These are phyloP conservation scores for Thermochaetoides dissita DNA, from an alignment of 2,329 filamentous ascomycete species.

Conservation along the genomic window DNA sequence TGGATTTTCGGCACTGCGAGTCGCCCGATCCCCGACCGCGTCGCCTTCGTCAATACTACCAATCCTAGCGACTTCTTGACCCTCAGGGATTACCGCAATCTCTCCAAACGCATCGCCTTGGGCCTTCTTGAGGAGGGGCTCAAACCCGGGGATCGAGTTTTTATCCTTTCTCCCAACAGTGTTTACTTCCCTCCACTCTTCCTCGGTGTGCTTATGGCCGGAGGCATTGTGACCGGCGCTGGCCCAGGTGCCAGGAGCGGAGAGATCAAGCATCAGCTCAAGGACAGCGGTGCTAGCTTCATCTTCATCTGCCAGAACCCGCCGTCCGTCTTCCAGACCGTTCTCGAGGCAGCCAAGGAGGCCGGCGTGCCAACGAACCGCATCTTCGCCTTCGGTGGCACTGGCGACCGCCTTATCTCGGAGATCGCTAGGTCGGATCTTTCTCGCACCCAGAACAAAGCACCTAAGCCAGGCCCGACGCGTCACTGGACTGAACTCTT, in stretches of 20 bases:
- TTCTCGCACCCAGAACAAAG: neutral
- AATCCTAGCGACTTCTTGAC: conserved; percentile 54
- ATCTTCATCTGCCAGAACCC: conserved; percentile 48
- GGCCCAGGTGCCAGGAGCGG: conserved; percentile 39
- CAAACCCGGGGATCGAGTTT: conserved; percentile 52
- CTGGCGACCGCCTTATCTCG: conserved; percentile 20
- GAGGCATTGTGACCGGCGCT: conserved; percentile 59
- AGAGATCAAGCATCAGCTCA: conserved; percentile 63
- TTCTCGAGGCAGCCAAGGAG: conserved; percentile 49
- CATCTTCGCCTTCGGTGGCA: conserved; percentile 52
- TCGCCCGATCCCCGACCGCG: conserved; percentile 27
- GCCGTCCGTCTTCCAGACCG: conserved; percentile 35
- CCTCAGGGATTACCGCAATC: conserved; percentile 48
- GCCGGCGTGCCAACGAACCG: conserved; percentile 38
- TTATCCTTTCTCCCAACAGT: conserved; percentile 61
- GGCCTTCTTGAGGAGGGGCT: conserved; percentile 53
- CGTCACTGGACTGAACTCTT: conserved; percentile 54
- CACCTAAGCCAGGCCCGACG: conserved; percentile 13
- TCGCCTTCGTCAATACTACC: conserved; percentile 49
- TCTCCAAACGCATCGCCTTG: conserved; percentile 57
- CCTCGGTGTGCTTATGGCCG: conserved; percentile 62
- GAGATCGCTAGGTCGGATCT: conserved; percentile 7
- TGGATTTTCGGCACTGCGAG: conserved; percentile 40
- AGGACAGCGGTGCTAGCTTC: conserved; percentile 54
- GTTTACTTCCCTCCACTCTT: conserved; percentile 59